Evolutionary conservation across 1,139 yeast species (phyloP).

Genomic region (Arxiozyma heterogenica): DNA sequence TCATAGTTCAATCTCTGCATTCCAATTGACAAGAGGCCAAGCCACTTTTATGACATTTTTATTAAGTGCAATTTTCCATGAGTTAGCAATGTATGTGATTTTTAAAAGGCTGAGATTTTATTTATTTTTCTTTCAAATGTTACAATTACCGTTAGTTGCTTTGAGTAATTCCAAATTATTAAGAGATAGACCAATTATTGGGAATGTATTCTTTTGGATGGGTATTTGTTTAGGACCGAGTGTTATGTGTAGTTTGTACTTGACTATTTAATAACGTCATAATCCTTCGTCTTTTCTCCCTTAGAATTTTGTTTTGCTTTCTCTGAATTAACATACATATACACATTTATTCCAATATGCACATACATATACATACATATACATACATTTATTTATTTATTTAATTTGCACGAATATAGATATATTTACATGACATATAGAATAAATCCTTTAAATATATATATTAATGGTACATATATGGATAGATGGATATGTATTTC

Average conservation of each 20-base stretch:
- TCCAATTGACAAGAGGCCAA: conserved; percentile 50
- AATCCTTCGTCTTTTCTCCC: too few relatives aligned
- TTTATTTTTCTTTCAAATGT: conserved; percentile 71
- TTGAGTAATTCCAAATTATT: conserved; percentile 44
- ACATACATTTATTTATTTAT: neutral
- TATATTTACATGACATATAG: neutral
- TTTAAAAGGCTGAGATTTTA: conserved; percentile 77
- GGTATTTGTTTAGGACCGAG: conserved; percentile 91
- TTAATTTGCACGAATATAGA: too few relatives aligned
- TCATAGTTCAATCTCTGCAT: conserved; percentile 76
- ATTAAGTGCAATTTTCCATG: conserved; percentile 77
- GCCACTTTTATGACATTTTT: conserved; percentile 80
- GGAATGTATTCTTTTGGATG: conserved; percentile 82
- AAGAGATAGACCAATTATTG: conserved; percentile 50
- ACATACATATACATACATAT: too few relatives aligned
- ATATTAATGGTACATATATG: neutral
- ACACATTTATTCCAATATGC: too few relatives aligned
- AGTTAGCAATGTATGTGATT: conserved; percentile 82
- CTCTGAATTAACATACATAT: too few relatives aligned
- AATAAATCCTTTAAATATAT: neutral
- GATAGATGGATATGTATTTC: neutral
- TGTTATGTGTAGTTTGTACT: conserved; percentile 72
- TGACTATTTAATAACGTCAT: conserved; percentile 45
- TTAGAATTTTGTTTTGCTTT: too few relatives aligned
- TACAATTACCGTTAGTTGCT: conserved; percentile 52